phyloP scores from a whole-genome alignment of 192 early-diverging fungal genomes.

The Coemansia sp. region DNA sequence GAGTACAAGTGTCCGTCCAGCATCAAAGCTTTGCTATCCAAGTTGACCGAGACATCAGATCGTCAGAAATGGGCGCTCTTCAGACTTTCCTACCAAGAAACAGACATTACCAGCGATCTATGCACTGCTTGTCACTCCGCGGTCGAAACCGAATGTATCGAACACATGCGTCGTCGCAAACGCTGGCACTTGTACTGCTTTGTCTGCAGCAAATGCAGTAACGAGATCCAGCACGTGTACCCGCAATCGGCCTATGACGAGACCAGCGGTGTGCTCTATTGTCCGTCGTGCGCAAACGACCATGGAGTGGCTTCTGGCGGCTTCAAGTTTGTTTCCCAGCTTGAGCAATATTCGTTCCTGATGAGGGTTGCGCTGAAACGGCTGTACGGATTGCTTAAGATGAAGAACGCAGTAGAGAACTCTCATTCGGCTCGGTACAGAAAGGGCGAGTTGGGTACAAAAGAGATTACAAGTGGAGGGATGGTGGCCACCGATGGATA shows the following conservation, averaged over 20 bases:
- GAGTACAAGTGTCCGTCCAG: constrained; percentile 53
- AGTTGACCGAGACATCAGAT: constrained; percentile 69
- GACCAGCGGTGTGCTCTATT: constrained; percentile 45
- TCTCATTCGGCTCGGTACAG: constrained; percentile 22
- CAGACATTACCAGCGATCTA: constrained; percentile 72
- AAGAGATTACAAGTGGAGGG: constrained; percentile 10
- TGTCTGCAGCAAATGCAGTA: constrained; percentile 68
- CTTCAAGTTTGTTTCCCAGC: constrained; percentile 76
- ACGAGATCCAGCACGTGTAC: constrained; percentile 56
- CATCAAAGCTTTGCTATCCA: constrained; percentile 70
- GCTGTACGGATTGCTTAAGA: constrained; percentile 75
- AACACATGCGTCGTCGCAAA: constrained; percentile 49
- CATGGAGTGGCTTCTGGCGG: constrained; percentile 44
- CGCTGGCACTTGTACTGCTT: constrained; percentile 88
- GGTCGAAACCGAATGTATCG: constrained; percentile 88
- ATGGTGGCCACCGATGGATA: constrained; percentile 7
- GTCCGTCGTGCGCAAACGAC: constrained; percentile 57
- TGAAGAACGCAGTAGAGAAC: constrained; percentile 54
- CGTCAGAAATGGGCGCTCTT: constrained; percentile 51
- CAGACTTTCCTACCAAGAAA: constrained; percentile 56
- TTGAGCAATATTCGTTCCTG: constrained; percentile 90
- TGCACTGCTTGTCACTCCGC: constrained; percentile 76
- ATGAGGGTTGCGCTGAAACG: constrained; percentile 79
- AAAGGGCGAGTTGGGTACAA: constrained; percentile 20
- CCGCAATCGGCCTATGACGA: constrained; percentile 60